Base-by-base conservation (phyloP, 345 rosid species). In the Ceriops decandra region DNA sequence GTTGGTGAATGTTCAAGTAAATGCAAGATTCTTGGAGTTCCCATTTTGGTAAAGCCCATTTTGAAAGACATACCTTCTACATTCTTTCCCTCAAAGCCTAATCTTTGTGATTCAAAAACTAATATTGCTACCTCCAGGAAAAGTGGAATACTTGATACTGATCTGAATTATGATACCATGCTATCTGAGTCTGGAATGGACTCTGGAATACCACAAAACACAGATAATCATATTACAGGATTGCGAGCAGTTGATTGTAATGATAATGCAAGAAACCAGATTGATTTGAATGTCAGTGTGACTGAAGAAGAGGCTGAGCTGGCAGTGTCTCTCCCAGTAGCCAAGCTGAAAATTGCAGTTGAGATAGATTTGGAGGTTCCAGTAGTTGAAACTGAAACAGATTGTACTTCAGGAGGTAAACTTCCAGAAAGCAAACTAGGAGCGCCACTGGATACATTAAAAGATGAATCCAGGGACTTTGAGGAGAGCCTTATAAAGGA, bases 291-390 rank as follows among this genome's bases (percentile, higher is more conserved):
- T 76, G 63, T 83, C 73, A 79, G 76, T 58, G 54, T 77, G 24
- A 69, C 68, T n/a, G 86, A 73, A 54, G 86, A 79, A 27, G 85
- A 75, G 59, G 64, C 78, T 53, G 67, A 74, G 63, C 51, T 38
- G 61, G 56, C 52, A 33, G 70, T 57, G 72, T 72, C 59, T 64
- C 74, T 79, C 68, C 63, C 81, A 20, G 77, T 64, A 76, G 58
- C 66, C 75, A 77, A 62, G 64, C 58, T n/a, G 49, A 82, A 76
- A 81, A 62, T 57, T 64, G 67, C 67, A 33, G 22, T 65, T 31
- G 83, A 79, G 73, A 82, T 88, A 72, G 89, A 90, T 77, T 75
- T 90, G 74, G 95, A 90, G 80, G 77, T 79, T 35, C 86, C 90
- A 4, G 74, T 71, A 38, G 68, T 61, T 2, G 88, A 83, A 68